Conservation (phyloP, 257 asterid genomes). For the Mentha longifolia region DNA sequence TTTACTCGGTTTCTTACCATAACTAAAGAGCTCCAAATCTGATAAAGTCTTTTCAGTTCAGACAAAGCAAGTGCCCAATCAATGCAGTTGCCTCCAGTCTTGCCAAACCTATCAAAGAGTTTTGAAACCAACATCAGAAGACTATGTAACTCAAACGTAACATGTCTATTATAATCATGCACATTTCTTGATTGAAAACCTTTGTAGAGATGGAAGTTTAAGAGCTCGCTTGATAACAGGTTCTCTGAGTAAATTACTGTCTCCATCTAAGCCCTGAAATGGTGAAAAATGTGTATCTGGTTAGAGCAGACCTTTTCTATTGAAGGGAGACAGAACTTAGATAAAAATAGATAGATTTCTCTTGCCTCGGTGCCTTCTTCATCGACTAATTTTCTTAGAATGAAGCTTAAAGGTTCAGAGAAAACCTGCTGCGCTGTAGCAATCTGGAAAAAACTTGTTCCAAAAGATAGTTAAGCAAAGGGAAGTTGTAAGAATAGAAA, state of each 20-base stretch:
- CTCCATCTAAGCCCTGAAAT: conserved; percentile 55
- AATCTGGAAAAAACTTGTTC: conserved; percentile 55
- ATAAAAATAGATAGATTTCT: conserved; percentile 12
- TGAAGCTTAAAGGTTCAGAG: conserved; percentile 57
- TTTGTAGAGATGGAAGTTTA: conserved; percentile 58
- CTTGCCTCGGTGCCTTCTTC: conserved; percentile 60
- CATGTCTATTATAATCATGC: conserved; percentile 7
- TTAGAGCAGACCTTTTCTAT: neutral
- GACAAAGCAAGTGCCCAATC: conserved; percentile 50
- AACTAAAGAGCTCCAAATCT: conserved; percentile 67
- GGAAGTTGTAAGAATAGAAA: conserved; percentile 25
- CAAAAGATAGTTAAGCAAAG: conserved; percentile 18
- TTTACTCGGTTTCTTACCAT: conserved; percentile 54
- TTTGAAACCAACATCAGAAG: conserved; percentile 34
- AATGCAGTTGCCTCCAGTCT: conserved; percentile 38
- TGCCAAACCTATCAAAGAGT: conserved; percentile 44
- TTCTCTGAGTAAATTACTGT: conserved; percentile 44
- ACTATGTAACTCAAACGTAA: conserved; percentile 29
- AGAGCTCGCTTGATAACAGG: conserved; percentile 48
- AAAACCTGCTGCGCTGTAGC: conserved; percentile 69
- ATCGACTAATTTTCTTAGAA: conserved; percentile 42
- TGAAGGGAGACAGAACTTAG: neutral
- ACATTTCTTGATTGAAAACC: conserved; percentile 42
- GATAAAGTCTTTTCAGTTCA: conserved; percentile 63
- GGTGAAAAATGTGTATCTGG: conserved; percentile 22